Percentiles rank a stretch among this genome's conserved stretches.
phyloP scores from a whole-genome alignment of 805 yeast species.

The Yueomyces sinensis region DNA sequence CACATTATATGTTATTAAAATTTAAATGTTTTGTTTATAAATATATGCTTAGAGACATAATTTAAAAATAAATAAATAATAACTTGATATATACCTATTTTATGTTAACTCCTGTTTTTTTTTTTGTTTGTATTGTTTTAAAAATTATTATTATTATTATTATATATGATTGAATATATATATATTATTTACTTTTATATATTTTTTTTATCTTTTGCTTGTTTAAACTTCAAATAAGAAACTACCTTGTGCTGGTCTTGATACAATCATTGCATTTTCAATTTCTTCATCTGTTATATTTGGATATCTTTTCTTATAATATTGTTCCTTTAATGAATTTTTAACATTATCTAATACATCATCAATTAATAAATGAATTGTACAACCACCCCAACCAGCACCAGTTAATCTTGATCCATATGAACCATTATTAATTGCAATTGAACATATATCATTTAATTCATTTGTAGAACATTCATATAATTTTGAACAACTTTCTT shows the following conservation, averaged over 20 bases:
- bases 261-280: conserved; percentile 38
- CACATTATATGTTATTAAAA: too few relatives aligned
- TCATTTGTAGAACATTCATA: conserved; percentile 45
- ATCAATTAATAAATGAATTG: conserved; percentile 43
- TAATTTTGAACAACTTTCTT: conserved; percentile 33
- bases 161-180: background rate
- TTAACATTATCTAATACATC: conserved; percentile 22
- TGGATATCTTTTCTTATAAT: conserved; percentile 38
- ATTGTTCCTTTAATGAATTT: conserved; percentile 37
- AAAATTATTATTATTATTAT: too few relatives aligned
- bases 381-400: conserved; percentile 69
- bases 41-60: too few relatives aligned
- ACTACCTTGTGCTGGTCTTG: conserved; percentile 45
- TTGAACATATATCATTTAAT: conserved; percentile 37
- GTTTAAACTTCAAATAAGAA: conserved; percentile 17
- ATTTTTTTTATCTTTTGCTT: background rate
- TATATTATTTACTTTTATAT: too few relatives aligned
- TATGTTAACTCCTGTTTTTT: too few relatives aligned
- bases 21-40: too few relatives aligned
- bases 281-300: conserved; percentile 32
- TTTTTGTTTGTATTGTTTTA: background rate
- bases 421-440: conserved; percentile 44
- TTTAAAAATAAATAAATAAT: too few relatives aligned
- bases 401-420: conserved; percentile 64
- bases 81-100: too few relatives aligned